Evolutionary conservation across 1,284 basidiomycete genomes (phyloP), one percentile per base, ranked within the genome.

Genomic region (Ganoderma sinense): DNA sequence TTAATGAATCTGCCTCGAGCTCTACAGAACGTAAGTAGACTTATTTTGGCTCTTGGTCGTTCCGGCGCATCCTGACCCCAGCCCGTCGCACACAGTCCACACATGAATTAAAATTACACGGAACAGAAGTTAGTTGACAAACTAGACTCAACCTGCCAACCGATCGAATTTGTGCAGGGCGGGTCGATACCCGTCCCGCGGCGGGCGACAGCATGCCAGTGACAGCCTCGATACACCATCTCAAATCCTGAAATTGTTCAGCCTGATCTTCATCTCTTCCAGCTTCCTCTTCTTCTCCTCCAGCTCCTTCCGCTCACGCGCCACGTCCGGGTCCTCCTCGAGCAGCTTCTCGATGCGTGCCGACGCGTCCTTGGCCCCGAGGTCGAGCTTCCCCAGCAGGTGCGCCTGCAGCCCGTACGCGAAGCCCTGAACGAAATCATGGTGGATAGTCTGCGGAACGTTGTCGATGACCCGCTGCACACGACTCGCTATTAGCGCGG

Each of bases 391-490:
- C 26, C 78, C 76, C n/a, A 88, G 73, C 3, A 90, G 77, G 31
- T 75, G 78, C n/a, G 75, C 73, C 18, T 83, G 80, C 36, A 90
- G 75, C 11, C 68, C 76, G 0, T 77, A 71, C 0, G 81, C 80
- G 14, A 89, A 78, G 2, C 78, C 71, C 48, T 84, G 83, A 53
- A 86, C 83, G 13, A 90, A 79, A 40, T 83, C 80, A 45, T 84
- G 84, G 64, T 89, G 87, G 40, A 89, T 87, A 36, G 81, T 80
- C 11, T 86, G 78, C 0, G 87, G 88, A 33, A 89, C 70, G 36
- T 84, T 78, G 69, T 90, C 89, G 33, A 88, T 84, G 65, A 88
- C 78, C 20, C 89, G 84, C 89, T 90, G 69, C 13, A 64, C 20
- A 20, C 56, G 36, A 3, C 26, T 11, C 29, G 31, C 18, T 13